These are phyloP conservation scores for Didymella segeticola DNA, from an alignment of 2,329 filamentous ascomycete genomes.

Conservation along the genomic window DNA sequence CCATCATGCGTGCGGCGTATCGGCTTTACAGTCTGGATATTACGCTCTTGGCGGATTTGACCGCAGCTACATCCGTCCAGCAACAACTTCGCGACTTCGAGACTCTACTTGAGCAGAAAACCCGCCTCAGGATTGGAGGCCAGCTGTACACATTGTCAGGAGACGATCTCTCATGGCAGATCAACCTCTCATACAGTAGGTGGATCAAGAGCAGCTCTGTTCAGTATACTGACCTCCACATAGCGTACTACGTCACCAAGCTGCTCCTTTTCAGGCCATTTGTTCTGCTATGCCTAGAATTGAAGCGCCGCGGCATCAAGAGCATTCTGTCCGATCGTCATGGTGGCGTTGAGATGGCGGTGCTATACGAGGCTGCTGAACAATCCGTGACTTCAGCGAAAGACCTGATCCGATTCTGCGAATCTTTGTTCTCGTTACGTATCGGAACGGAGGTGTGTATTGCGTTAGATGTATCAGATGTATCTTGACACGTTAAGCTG, in stretches of 20 bases:
- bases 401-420: constrained; percentile 2
- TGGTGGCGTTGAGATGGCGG: constrained; percentile 4
- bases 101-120: not conserved
- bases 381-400: not conserved
- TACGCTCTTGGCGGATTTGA: constrained; percentile 1
- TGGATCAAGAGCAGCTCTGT: accelerated
- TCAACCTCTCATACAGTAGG: constrained; percentile 10
- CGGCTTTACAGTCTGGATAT: constrained; percentile 9
- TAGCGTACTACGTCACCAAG: constrained; percentile 5
- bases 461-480: no score
- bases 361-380: constrained; percentile 1
- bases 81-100: constrained; percentile 1
- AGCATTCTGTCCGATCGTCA: constrained; percentile 4
- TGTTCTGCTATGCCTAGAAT: constrained; percentile 4
- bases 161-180: constrained; percentile 13
- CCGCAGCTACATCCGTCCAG: not conserved
- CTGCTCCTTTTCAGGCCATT: constrained; percentile 11
- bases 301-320: constrained; percentile 6
- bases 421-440: constrained; percentile 7
- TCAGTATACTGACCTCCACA: not conserved
- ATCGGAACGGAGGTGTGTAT: constrained; percentile 3
- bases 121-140: constrained; percentile 4
- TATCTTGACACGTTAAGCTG: not conserved
- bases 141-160: constrained; percentile 7
- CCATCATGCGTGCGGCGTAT: constrained; percentile 10